Percentiles rank a stretch among this genome's conserved stretches.
phyloP scores from a whole-genome alignment of 1,284 basidiomycete genomes.

The Sanghuangporus weigelae region DNA sequence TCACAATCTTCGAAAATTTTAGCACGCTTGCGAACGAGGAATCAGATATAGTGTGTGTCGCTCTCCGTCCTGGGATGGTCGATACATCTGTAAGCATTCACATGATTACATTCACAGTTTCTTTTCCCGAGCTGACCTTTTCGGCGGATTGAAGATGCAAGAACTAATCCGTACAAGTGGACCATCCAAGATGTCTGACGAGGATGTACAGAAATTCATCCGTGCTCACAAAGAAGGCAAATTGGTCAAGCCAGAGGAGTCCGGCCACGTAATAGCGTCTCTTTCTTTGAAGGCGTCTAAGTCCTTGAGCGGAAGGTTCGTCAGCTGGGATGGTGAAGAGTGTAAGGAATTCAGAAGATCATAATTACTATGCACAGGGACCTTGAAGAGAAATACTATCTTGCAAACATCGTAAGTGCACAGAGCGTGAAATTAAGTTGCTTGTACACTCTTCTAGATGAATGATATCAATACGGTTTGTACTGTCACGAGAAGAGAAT shows the following conservation, averaged over 20 bases:
- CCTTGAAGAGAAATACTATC: not conserved
- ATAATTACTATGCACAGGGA: not conserved
- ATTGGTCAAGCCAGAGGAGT: conserved; percentile 64
- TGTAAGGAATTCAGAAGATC: conserved; percentile 47
- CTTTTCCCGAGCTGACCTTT: not conserved
- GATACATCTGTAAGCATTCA: conserved; percentile 56
- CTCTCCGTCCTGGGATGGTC: conserved; percentile 82
- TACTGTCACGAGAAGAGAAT: too few relatives aligned
- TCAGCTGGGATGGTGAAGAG: conserved; percentile 64
- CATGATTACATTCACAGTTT: not conserved
- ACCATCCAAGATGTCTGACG: conserved; percentile 42
- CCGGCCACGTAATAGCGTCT: conserved; percentile 71
- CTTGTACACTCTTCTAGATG: not conserved
- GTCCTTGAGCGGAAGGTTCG: conserved; percentile 65
- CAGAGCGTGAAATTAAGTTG: not conserved
- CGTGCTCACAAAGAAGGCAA: conserved; percentile 54
- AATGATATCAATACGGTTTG: too few relatives aligned
- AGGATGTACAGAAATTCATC: conserved; percentile 55
- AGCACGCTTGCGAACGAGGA: conserved; percentile 85
- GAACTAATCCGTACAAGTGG: conserved; percentile 42
- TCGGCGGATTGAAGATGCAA: conserved; percentile 58
- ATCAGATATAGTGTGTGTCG: conserved; percentile 62
- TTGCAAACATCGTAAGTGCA: not conserved
- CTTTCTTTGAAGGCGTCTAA: conserved; percentile 54
- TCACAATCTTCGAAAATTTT: conserved; percentile 1